Evolutionary conservation across 1,284 basidiomycete genomes (phyloP).

Genomic region (Athelia sp.): DNA sequence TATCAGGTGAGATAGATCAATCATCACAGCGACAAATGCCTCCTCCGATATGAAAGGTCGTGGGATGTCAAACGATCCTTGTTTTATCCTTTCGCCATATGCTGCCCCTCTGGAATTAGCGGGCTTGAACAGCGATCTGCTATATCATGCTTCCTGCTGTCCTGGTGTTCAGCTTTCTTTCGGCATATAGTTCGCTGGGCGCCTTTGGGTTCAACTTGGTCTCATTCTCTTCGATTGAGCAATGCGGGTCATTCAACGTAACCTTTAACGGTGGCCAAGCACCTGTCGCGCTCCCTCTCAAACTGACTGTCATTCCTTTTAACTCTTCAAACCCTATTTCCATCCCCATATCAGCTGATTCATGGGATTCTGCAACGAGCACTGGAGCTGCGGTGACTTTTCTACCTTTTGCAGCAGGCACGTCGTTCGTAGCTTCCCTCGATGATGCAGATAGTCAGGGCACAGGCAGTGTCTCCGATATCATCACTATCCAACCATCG

Average conservation of each 20-base stretch:
- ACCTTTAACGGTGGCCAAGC: slow-evolving; percentile 32
- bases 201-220: slow-evolving; percentile 41
- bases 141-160: slow-evolving; percentile 27
- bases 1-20: no score
- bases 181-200: slow-evolving; percentile 41
- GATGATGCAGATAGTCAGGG: slow-evolving; percentile 37
- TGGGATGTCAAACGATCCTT: neutral
- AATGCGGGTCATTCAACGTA: slow-evolving; percentile 50
- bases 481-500: slow-evolving; percentile 40
- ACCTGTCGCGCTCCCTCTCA: slow-evolving; percentile 31
- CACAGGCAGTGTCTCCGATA: slow-evolving; percentile 41
- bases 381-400: slow-evolving; percentile 40
- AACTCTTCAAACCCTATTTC: slow-evolving; percentile 39
- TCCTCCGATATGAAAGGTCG: no score
- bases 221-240: slow-evolving; percentile 42
- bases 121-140: slow-evolving; percentile 4
- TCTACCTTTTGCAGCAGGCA: slow-evolving; percentile 44
- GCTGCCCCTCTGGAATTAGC: neutral
- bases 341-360: slow-evolving; percentile 35
- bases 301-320: slow-evolving; percentile 50
- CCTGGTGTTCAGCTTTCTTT: slow-evolving; percentile 30
- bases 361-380: slow-evolving; percentile 32
- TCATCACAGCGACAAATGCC: no score
- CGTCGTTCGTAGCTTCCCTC: slow-evolving; percentile 50
- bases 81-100: slow-evolving; percentile 2